Percentiles rank a stretch among this genome's conserved stretches.
These are phyloP conservation scores for Amphibolis antarctica DNA, from an alignment of 106 monocot species.

Conservation along the genomic window DNA sequence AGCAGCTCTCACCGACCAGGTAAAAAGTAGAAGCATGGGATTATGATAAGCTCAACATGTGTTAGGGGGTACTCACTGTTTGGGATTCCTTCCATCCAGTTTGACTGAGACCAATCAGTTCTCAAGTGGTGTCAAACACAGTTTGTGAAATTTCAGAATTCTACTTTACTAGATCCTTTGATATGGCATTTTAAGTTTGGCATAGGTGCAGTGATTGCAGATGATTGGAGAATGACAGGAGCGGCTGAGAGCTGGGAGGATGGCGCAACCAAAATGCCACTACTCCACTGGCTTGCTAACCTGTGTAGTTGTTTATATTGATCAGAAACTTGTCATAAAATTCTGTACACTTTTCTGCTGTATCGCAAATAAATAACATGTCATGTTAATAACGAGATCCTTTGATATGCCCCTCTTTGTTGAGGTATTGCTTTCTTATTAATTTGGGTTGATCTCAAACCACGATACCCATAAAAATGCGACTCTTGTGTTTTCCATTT, in stretches of 20 bases:
- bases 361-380: neutral
- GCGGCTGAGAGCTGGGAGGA: neutral
- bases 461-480: neutral
- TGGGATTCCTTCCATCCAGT: neutral
- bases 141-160: neutral
- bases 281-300: neutral
- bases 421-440: neutral
- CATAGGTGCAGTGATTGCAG: neutral
- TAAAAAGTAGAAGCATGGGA: constrained; percentile 15
- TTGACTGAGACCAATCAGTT: no score
- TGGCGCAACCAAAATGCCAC: neutral
- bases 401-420: neutral
- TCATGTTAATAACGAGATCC: constrained; percentile 1
- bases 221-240: neutral
- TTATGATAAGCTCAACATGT: neutral
- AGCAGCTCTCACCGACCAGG: constrained; percentile 61
- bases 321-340: neutral
- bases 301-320: neutral
- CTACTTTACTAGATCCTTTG: no score
- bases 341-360: constrained; percentile 5
- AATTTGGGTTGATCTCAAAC: no score
- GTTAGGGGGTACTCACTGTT: neutral
- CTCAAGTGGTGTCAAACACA: neutral
- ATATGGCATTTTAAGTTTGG: no score
- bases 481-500: no score